Base-by-base conservation (phyloP, 768 basidiomycete species). In the Tylopilus felleus region DNA sequence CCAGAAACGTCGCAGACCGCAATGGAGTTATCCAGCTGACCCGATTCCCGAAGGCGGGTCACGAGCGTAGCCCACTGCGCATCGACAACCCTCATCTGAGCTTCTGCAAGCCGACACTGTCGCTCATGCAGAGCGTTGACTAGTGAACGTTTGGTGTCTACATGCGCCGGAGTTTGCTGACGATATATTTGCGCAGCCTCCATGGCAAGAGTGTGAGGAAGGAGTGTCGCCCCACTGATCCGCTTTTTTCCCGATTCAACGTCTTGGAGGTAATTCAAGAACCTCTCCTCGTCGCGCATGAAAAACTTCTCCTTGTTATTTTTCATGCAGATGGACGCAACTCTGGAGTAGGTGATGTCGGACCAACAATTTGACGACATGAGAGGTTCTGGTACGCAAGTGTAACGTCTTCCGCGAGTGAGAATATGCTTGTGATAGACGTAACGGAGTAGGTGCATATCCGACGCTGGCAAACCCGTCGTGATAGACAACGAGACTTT, bases 1-100 rank as follows among this genome's bases (percentile, higher is more conserved):
- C 84, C 86, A 0, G 85, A 88, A 17, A 89, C 86, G 61, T 90
- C 88, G 66, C 85, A 88, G 25, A 89, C 61, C 0, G 87, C 87
- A 23, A 90, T 63, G 10, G 78, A 75, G 56, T 83, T 86, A 1
- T 84, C 79, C 36, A 90, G 60, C n/a, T 68, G 65, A 1, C 85
- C 83, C 0, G 77, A 70, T 28, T 80, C 79, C n/a, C 74, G 74
- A 5, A 88, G 69, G 6, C 73, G 74, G 17, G 73, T 68, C 31
- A 89, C 69, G 41, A 89, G 73, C 0, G 82, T 72, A 51, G 77
- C 75, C 88, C 87, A 90, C 68, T 90, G 88, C 0, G 76, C 80
- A 56, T 89, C 80, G 7, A 81, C 62, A 23, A 86, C 80, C 27
- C 77, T 72, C 17, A 68, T 31, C 57, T 76, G 65, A 17, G 70